phyloP scores from a whole-genome alignment of 2,329 filamentous ascomycete species.

The Neonectria faginata region DNA sequence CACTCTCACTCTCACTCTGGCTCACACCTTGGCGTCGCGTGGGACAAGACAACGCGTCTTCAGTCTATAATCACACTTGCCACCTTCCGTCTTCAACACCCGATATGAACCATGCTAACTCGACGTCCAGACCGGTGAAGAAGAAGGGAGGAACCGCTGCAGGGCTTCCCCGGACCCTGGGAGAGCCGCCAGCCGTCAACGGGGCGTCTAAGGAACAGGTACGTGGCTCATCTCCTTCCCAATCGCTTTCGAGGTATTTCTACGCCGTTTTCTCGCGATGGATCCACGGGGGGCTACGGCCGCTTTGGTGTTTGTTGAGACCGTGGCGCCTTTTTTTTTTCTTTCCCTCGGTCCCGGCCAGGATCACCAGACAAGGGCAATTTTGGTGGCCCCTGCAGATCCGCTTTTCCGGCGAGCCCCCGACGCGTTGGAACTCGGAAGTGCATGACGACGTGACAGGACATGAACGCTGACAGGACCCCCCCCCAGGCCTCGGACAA shows the following conservation, averaged over 20 bases:
- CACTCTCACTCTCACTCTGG: slow-evolving; percentile 7
- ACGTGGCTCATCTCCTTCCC: slow-evolving; percentile 37
- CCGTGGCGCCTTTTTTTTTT: slow-evolving; percentile 36
- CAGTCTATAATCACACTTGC: neutral
- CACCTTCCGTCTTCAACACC: neutral
- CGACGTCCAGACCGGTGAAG: slow-evolving; percentile 71
- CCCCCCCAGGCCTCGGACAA: slow-evolving; percentile 68
- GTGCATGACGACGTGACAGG: slow-evolving; percentile 37
- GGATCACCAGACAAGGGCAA: slow-evolving; percentile 38
- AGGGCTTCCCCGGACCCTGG: slow-evolving; percentile 74
- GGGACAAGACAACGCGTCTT: slow-evolving; percentile 10
- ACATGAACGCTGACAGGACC: slow-evolving; percentile 49
- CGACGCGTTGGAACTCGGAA: slow-evolving; percentile 35
- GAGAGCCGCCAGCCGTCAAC: slow-evolving; percentile 72
- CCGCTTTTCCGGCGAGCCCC: slow-evolving; percentile 45
- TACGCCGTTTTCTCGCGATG: slow-evolving; percentile 1
- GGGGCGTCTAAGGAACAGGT: slow-evolving; percentile 67
- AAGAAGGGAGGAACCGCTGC: slow-evolving; percentile 77
- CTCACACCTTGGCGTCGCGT: slow-evolving; percentile 2
- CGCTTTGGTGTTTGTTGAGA: slow-evolving; percentile 27
- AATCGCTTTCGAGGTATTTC: slow-evolving; percentile 5
- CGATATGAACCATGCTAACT: slow-evolving; percentile 37
- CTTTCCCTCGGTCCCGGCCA: slow-evolving; percentile 20
- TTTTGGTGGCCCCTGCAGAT: slow-evolving; percentile 44
- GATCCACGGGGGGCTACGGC: slow-evolving; percentile 18